Conservation (phyloP, 2,329 filamentous ascomycete genomes). For the Boeremia lycopersici region DNA sequence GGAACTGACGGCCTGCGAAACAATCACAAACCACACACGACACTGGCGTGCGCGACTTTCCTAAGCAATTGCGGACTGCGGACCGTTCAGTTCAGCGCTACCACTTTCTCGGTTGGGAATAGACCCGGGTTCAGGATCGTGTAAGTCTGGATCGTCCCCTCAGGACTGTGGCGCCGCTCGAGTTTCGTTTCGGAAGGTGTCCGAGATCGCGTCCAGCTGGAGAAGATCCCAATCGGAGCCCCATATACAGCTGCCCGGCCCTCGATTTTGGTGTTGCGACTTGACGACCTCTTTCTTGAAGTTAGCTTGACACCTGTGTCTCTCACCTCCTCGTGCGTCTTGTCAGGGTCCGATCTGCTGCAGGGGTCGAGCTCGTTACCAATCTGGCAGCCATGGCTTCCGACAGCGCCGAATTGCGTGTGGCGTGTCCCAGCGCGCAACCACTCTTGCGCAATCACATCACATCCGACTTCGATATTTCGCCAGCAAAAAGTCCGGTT, state of each 20-base stretch:
- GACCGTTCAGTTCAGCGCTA: constrained; percentile 12
- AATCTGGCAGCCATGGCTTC: constrained; percentile 23
- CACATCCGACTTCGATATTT: constrained; percentile 23
- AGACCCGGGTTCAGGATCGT: constrained; percentile 1
- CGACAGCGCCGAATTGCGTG: constrained; percentile 18
- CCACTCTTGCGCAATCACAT: constrained; percentile 33
- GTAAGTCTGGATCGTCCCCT: constrained; percentile 20
- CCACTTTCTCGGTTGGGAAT: constrained; percentile 7
- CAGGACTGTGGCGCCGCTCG: constrained; percentile 13
- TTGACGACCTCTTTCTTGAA: not conserved
- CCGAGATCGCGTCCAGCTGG: constrained; percentile 5
- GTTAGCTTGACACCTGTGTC: not conserved
- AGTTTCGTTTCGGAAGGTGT: constrained; percentile 25
- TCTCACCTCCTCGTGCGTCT: constrained; percentile 1
- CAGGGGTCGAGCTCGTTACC: constrained; percentile 12
- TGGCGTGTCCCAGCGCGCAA: constrained; percentile 18
- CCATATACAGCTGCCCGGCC: constrained; percentile 11
- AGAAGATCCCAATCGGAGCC: not conserved
- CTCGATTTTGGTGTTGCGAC: not conserved
- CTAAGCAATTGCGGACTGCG: constrained; percentile 7
- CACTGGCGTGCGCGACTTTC: constrained; percentile 12
- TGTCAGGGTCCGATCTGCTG: constrained; percentile 17
- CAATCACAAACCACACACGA: not conserved
- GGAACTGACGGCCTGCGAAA: constrained; percentile 2
- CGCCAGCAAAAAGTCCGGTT: constrained; percentile 17